A percentile compares a stretch with the other conserved stretches of the same genome.
These are phyloP conservation scores for Solanum corneliomulleri DNA, from an alignment of 257 asterid species.

Conservation along the genomic window DNA sequence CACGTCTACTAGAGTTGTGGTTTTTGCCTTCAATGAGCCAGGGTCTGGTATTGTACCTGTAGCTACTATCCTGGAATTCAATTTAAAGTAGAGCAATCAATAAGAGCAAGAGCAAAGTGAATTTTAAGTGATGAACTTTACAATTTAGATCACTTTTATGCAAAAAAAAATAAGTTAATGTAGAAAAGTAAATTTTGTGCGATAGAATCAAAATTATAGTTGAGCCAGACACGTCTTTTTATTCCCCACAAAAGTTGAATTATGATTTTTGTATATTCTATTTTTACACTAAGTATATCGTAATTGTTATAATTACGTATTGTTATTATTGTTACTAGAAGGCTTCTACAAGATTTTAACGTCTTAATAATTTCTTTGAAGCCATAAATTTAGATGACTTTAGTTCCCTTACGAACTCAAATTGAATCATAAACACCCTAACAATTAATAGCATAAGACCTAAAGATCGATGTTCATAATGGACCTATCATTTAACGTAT, in stretches of 20 bases:
- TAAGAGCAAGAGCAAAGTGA: neutral
- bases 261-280: no score
- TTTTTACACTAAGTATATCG: no score
- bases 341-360: neutral
- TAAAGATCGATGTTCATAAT: neutral
- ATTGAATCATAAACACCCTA: neutral
- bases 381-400: neutral
- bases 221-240: no score
- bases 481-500: neutral
- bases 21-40: slow-evolving; percentile 59
- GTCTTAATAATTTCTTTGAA: neutral
- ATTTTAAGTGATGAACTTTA: neutral
- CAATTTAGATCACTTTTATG: no score
- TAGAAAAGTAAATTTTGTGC: no score
- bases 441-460: neutral
- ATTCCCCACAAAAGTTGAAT: no score
- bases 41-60: slow-evolving; percentile 72
- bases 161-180: no score
- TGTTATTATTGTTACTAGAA: neutral
- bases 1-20: slow-evolving; percentile 39
- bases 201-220: no score
- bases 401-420: neutral
- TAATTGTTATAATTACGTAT: no score
- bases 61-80: slow-evolving; percentile 30
- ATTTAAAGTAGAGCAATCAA: neutral